phyloP scores from a whole-genome alignment of 2,329 filamentous ascomycete species.

The Aureobasidium sp. region DNA sequence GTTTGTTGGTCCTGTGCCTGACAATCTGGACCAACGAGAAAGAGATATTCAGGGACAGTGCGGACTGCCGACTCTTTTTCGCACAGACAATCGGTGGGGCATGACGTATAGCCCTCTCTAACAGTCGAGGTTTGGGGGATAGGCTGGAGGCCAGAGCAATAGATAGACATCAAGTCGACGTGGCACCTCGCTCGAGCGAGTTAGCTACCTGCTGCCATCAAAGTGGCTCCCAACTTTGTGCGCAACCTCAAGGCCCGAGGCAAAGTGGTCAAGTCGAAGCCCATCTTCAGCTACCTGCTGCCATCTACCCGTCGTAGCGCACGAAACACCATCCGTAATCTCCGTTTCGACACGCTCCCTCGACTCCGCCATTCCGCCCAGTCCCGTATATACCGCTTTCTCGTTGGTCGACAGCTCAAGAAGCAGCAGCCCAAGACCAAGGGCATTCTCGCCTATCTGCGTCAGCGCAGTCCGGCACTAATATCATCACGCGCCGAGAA shows the following conservation, averaged over 20 bases:
- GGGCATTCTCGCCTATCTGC: conserved; percentile 26
- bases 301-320: conserved; percentile 55
- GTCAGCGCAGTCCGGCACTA: conserved; percentile 24
- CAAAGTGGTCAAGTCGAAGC: conserved; percentile 3
- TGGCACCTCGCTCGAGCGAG: background rate
- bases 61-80: background rate
- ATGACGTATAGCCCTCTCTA: background rate
- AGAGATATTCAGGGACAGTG: background rate
- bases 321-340: conserved; percentile 57
- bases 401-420: conserved; percentile 54
- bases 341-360: conserved; percentile 70
- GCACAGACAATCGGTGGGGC: conserved; percentile 7
- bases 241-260: conserved; percentile 4
- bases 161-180: background rate
- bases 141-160: background rate
- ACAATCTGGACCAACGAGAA: background rate
- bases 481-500: conserved; percentile 25
- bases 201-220: background rate
- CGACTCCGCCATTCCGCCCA: conserved; percentile 64
- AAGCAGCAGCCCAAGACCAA: conserved; percentile 27
- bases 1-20: background rate
- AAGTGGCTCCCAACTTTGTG: conserved; percentile 10
- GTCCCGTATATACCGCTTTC: conserved; percentile 66
- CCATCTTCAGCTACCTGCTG: conserved; percentile 53
- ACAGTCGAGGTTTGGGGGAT: background rate